phyloP scores from a whole-genome alignment of 495 filamentous ascomycete species.

The Cercophora newfieldiana region DNA sequence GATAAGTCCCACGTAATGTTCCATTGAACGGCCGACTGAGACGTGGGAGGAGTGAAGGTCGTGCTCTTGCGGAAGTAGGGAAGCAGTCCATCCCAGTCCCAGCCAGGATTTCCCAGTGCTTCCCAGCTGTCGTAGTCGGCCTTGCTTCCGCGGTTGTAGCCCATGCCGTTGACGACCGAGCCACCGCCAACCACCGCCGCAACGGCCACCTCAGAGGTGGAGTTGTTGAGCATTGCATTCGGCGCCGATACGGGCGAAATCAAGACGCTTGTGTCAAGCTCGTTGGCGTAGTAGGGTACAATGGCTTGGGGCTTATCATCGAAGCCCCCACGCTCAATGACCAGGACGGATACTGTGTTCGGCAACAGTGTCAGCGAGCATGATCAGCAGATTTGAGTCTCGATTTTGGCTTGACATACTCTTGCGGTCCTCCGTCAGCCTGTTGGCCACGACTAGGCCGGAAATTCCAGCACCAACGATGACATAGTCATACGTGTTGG shows the following conservation, averaged over 20 bases:
- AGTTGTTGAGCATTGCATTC: slow-evolving; percentile 28
- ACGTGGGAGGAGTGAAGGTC: slow-evolving; percentile 23
- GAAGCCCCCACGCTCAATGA: slow-evolving; percentile 45
- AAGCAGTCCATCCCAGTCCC: slow-evolving; percentile 55
- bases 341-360: slow-evolving; percentile 33
- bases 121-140: slow-evolving; percentile 65
- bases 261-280: slow-evolving; percentile 23
- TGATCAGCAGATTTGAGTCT: neutral
- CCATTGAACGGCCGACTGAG: slow-evolving; percentile 31
- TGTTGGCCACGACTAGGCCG: slow-evolving; percentile 48
- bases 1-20: slow-evolving; percentile 29
- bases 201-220: slow-evolving; percentile 23
- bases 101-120: slow-evolving; percentile 59
- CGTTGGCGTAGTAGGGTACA: slow-evolving; percentile 26
- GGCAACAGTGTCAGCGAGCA: neutral
- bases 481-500: slow-evolving; percentile 33
- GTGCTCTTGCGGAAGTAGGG: slow-evolving; percentile 51
- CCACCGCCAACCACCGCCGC: slow-evolving; percentile 44
- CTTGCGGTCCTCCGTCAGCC: slow-evolving; percentile 40
- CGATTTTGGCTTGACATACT: slow-evolving; percentile 19
- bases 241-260: slow-evolving; percentile 33
- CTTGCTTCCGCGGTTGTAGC: slow-evolving; percentile 51
- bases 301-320: slow-evolving; percentile 31
- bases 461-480: slow-evolving; percentile 46
- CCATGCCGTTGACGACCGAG: slow-evolving; percentile 47